Base-by-base conservation (phyloP, 2,329 filamentous ascomycete species). In the Colletotrichum lentis region DNA sequence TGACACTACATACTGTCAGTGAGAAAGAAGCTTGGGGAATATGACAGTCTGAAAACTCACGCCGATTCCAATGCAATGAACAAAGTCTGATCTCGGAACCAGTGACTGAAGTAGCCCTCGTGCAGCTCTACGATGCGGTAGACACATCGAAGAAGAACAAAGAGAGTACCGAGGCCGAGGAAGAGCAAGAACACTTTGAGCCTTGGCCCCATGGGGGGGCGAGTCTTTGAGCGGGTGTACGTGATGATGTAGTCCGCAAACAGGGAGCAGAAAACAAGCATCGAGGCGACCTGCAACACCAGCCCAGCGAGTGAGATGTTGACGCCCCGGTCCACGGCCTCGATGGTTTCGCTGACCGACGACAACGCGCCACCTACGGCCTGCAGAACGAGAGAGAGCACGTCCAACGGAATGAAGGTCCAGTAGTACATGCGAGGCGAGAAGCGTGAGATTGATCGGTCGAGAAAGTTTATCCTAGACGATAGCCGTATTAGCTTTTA, bases 111-210 rank as follows among this genome's bases (percentile, higher is more conserved):
- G 78, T 86, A 90, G 2, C 87, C 87, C 37, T 85, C 80, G 52
- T 81, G 82, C 64, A 90, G 74, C 77, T 90, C 88, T 0, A 82
- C 84, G 37, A 88, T 85, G 52, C 88, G 83, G 72, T 87, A 90
- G 35, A 84, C 81, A 56, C 83, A 87, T 27, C 88, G 80, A 8
- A 85, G 81, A 58, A 89, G 82, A 69, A 90, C 85, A 59, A 82
- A 81, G 7, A 88, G 52, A 3, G 85, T 88, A 1, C 85, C 81
- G 3, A 86, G 73, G 1, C 79, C 75, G 12, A 88, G 76, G 27
- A 83, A 84, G 22, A 73, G 52, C n/a, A 86, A 72, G 71, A 88
- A 89, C 14, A 79, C 77, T 47, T 77, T 76, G 73, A 87, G 84
- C 1, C 75, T 66, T 65, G 72, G 75, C n/a, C 70, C 55, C 4